phyloP scores from a whole-genome alignment of 306 rosid species.

The Crataegus laevigata region DNA sequence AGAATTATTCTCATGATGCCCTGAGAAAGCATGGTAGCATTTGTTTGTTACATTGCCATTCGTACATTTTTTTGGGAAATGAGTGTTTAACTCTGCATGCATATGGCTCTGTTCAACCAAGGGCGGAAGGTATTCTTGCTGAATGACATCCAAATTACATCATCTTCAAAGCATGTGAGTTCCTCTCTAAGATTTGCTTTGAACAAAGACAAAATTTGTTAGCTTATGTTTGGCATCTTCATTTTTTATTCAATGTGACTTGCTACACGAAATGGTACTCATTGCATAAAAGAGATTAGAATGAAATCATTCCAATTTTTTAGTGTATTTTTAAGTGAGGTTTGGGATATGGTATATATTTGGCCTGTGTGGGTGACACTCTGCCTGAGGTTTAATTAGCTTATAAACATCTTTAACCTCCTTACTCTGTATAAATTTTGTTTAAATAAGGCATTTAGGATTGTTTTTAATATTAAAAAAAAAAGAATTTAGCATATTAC shows the following conservation, averaged over 20 bases:
- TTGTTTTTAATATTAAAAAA: too few relatives aligned
- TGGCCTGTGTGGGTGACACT: too few relatives aligned
- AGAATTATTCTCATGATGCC: background rate
- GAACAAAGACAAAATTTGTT: background rate
- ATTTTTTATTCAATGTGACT: background rate
- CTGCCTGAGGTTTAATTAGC: too few relatives aligned
- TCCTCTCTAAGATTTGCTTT: slow-evolving; percentile 14
- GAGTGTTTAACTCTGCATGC: slow-evolving; percentile 33
- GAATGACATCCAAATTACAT: slow-evolving; percentile 58
- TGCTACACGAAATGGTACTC: background rate
- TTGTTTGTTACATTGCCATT: background rate
- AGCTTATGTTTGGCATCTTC: background rate
- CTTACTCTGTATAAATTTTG: too few relatives aligned
- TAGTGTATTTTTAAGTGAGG: too few relatives aligned
- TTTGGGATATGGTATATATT: too few relatives aligned
- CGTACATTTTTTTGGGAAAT: slow-evolving; percentile 12
- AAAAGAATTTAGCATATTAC: too few relatives aligned
- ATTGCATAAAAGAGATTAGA: background rate
- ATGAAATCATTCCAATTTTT: too few relatives aligned
- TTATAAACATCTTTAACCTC: too few relatives aligned
- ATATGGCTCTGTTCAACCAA: slow-evolving; percentile 90
- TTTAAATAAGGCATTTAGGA: too few relatives aligned
- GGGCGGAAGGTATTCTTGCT: slow-evolving; percentile 82
- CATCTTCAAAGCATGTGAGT: slow-evolving; percentile 82
- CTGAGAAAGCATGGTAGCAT: background rate